phyloP scores from a whole-genome alignment of 2,329 filamentous ascomycete species.

The Cladosporium sp. region DNA sequence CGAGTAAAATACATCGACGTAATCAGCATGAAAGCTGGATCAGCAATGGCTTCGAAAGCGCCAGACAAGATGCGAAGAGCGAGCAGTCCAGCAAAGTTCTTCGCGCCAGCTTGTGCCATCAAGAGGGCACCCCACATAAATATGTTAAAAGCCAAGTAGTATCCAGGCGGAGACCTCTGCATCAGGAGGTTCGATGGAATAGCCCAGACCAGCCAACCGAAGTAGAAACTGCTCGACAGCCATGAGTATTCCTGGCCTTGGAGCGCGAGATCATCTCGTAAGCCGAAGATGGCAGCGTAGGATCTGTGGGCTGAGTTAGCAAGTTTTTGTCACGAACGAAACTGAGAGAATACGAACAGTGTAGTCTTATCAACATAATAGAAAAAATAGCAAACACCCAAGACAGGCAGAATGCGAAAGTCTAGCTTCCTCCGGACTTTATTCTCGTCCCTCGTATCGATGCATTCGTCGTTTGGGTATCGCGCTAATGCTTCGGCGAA shows the following conservation, averaged over 20 bases:
- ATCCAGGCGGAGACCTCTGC: constrained; percentile 59
- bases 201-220: constrained; percentile 61
- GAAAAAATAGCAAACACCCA: constrained; percentile 29
- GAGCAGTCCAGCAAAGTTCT: constrained; percentile 58
- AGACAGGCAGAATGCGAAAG: constrained; percentile 53
- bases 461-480: constrained; percentile 39
- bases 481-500: constrained; percentile 5
- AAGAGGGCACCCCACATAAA: constrained; percentile 62
- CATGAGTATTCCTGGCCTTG: constrained; percentile 65
- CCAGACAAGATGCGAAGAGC: constrained; percentile 64
- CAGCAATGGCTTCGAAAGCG: constrained; percentile 67
- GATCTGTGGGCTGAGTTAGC: constrained; percentile 56
- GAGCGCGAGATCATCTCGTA: constrained; percentile 55
- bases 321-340: background rate
- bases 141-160: constrained; percentile 56
- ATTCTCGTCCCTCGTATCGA: constrained; percentile 47
- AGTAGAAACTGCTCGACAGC: constrained; percentile 62
- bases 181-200: constrained; percentile 59
- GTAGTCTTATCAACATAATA: constrained; percentile 23
- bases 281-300: constrained; percentile 65
- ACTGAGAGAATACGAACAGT: constrained; percentile 30
- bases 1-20: constrained; percentile 24
- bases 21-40: constrained; percentile 35
- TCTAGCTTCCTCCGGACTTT: constrained; percentile 55
- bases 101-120: constrained; percentile 59